phyloP scores from a whole-genome alignment of 1,284 basidiomycete species.

The Singerocomus rubriflavus region DNA sequence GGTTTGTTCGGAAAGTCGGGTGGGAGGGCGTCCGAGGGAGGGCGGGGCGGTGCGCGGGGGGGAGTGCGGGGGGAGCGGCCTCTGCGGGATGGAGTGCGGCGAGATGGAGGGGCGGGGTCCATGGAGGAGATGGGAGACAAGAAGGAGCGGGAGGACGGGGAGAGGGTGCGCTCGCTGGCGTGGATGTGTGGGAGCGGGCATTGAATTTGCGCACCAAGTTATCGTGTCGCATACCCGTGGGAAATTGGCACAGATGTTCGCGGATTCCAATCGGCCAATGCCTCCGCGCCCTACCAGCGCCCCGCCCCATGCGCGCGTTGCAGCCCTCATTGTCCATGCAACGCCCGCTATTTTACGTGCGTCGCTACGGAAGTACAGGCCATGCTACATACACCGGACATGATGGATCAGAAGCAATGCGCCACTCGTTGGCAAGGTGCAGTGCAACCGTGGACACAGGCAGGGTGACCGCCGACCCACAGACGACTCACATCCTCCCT shows the following conservation, averaged over 20 bases:
- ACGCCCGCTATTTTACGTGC: slow-evolving; percentile 20
- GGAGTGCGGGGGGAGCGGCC: slow-evolving; percentile 31
- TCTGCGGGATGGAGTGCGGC: slow-evolving; percentile 31
- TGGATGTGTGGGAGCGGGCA: slow-evolving; percentile 40
- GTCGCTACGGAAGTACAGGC: slow-evolving; percentile 1
- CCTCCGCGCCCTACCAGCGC: slow-evolving; percentile 35
- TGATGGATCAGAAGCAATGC: slow-evolving; percentile 8
- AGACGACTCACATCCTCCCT: too few species aligned
- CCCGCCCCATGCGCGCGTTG: slow-evolving; percentile 8
- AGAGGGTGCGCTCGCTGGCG: slow-evolving; percentile 20
- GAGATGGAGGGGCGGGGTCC: slow-evolving; percentile 15
- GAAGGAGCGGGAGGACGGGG: slow-evolving; percentile 9
- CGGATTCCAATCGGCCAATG: slow-evolving; percentile 33
- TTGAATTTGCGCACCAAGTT: slow-evolving; percentile 39
- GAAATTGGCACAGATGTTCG: slow-evolving; percentile 28
- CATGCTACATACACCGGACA: slow-evolving; percentile 4
- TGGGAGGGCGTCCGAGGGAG: slow-evolving; percentile 28
- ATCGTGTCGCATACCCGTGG: slow-evolving; percentile 38
- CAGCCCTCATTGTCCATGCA: too few species aligned
- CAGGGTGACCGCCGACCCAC: background rate
- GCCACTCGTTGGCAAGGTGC: background rate
- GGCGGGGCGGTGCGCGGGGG: slow-evolving; percentile 21
- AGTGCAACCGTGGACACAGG: background rate
- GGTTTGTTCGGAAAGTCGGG: slow-evolving; percentile 40
- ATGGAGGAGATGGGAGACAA: slow-evolving; percentile 13